Percentiles rank a stretch among this genome's conserved stretches.
Conservation (phyloP, 345 rosid genomes). For the Garcia nutans region DNA sequence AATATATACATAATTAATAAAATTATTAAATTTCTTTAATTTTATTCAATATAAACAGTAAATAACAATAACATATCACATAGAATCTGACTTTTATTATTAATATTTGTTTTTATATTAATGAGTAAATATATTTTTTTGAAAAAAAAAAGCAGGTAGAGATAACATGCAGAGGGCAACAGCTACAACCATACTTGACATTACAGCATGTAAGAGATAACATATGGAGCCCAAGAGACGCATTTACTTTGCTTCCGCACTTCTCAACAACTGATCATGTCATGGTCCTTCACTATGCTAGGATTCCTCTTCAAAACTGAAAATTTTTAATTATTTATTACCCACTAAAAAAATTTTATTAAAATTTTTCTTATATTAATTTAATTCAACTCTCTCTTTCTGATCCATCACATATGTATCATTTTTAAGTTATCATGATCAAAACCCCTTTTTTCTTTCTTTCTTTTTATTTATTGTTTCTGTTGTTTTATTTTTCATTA, state of each 20-base stretch:
- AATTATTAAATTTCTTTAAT: no score
- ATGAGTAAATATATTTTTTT: background rate
- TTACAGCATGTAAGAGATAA: slow-evolving; percentile 91
- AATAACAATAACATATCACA: no score
- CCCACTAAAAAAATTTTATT: background rate
- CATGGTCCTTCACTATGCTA: slow-evolving; percentile 86
- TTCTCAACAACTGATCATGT: slow-evolving; percentile 67
- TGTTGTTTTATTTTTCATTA: slow-evolving; percentile 17
- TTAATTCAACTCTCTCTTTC: slow-evolving; percentile 14
- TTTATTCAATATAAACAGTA: no score
- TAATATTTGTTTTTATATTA: no score
- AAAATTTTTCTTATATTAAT: background rate
- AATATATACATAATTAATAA: no score
- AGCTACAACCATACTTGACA: slow-evolving; percentile 69
- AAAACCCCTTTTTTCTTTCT: background rate
- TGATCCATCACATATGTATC: slow-evolving; percentile 18
- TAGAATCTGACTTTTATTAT: no score
- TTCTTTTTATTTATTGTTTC: slow-evolving; percentile 14
- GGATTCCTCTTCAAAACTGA: slow-evolving; percentile 36
- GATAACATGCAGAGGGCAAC: slow-evolving; percentile 90
- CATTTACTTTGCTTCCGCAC: slow-evolving; percentile 54
- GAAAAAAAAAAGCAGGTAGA: slow-evolving; percentile 55
- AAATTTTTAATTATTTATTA: no score
- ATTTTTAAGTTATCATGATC: slow-evolving; percentile 34
- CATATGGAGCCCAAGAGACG: slow-evolving; percentile 70